phyloP scores from a whole-genome alignment of 2,329 filamentous ascomycete species.

The Stagonosporopsis vannaccii region DNA sequence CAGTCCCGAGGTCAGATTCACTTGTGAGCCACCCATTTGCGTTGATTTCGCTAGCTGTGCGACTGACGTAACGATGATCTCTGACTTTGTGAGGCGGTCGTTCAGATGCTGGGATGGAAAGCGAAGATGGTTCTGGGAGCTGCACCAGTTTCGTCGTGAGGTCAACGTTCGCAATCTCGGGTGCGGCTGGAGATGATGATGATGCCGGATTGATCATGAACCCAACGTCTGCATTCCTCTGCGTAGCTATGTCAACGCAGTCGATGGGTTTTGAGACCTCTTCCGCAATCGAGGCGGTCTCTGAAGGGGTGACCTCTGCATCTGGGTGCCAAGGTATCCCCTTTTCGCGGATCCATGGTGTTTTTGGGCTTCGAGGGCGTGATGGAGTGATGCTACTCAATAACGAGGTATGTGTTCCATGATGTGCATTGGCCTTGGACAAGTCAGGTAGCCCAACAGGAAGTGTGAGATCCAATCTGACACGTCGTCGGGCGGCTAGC shows the following conservation, averaged over 20 bases:
- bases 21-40: constrained; percentile 23
- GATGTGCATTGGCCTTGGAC: constrained; percentile 26
- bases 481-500: constrained; percentile 39
- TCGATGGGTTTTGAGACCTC: constrained; percentile 6
- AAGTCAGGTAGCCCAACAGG: constrained; percentile 30
- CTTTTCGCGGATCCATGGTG: constrained; percentile 28
- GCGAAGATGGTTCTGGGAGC: not conserved
- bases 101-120: constrained; percentile 15
- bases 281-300: constrained; percentile 23
- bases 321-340: constrained; percentile 22
- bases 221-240: not conserved
- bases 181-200: not conserved
- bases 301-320: not conserved
- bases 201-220: not conserved
- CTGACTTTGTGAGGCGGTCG: constrained; percentile 17
- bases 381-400: constrained; percentile 29
- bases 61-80: constrained; percentile 24
- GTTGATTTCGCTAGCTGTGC: constrained; percentile 12
- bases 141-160: not conserved
- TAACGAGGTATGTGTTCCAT: constrained; percentile 9
- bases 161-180: not conserved
- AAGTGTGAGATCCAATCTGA: constrained; percentile 39
- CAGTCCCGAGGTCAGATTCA: constrained; percentile 19
- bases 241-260: not conserved
- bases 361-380: constrained; percentile 38